Percentiles rank a stretch among this genome's conserved stretches.
Conservation (phyloP, 768 basidiomycete species). For the Albatrellus ellisii region DNA sequence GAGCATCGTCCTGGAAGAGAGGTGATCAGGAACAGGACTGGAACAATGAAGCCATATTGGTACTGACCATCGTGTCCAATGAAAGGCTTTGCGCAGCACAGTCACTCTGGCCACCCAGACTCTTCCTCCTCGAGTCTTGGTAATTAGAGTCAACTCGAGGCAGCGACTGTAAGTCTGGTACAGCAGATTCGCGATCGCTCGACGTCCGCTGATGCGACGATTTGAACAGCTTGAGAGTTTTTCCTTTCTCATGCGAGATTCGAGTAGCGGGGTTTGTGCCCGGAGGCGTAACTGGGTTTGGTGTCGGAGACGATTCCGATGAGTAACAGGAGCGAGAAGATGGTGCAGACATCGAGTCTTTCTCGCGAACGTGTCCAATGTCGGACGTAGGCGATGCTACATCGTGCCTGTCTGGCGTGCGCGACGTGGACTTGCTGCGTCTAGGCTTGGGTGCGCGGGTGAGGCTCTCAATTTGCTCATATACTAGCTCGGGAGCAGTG, state of each 20-base stretch:
- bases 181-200: conserved; percentile 22
- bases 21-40: neutral
- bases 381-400: conserved; percentile 10
- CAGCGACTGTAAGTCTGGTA: conserved; percentile 12
- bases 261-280: conserved; percentile 20
- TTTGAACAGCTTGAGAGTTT: conserved; percentile 45
- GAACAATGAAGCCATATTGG: neutral
- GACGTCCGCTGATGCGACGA: conserved; percentile 24
- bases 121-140: conserved; percentile 6
- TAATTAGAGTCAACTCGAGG: conserved; percentile 25
- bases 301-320: conserved; percentile 24
- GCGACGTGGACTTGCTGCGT: conserved; percentile 58
- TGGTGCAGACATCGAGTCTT: conserved; percentile 11
- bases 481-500: conserved; percentile 28
- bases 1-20: conserved; percentile 17
- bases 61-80: conserved; percentile 16
- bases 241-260: conserved; percentile 52
- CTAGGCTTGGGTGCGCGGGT: conserved; percentile 43
- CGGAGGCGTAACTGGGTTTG: conserved; percentile 13
- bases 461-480: conserved; percentile 63
- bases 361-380: conserved; percentile 10
- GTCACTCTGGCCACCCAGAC: conserved; percentile 5
- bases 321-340: conserved; percentile 23
- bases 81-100: neutral
- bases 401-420: conserved; percentile 26